These are phyloP conservation scores for Rubus idaeus DNA, from an alignment of 306 rosid genomes.

Conservation along the genomic window DNA sequence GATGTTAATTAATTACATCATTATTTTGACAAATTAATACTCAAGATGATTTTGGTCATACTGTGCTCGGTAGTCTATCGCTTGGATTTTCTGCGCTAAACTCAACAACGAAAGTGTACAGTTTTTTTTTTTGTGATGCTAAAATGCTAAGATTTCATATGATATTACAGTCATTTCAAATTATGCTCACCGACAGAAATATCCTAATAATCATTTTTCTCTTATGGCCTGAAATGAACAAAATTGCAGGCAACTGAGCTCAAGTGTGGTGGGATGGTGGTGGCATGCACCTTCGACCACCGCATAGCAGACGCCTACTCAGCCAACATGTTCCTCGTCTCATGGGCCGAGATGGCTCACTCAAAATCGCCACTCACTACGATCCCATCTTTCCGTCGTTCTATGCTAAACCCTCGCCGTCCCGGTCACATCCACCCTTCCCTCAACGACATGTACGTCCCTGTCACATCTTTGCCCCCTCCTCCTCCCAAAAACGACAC, in stretches of 20 bases:
- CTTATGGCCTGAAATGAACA: not conserved
- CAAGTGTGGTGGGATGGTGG: conserved; percentile 70
- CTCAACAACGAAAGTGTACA: too few species aligned
- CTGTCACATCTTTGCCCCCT: conserved; percentile 41
- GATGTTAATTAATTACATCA: too few species aligned
- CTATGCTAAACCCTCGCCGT: conserved; percentile 29
- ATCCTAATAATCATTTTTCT: not conserved
- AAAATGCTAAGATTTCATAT: too few species aligned
- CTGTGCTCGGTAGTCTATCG: too few species aligned
- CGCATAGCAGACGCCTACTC: conserved; percentile 80
- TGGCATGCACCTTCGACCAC: conserved; percentile 79
- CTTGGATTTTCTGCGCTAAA: too few species aligned
- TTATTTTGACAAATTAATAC: too few species aligned
- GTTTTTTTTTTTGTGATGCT: not conserved
- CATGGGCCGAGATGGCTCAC: conserved; percentile 69
- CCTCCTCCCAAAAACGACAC: conserved; percentile 7
- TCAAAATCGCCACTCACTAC: conserved; percentile 14
- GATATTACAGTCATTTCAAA: not conserved
- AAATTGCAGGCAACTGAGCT: conserved; percentile 54
- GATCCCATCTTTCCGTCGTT: conserved; percentile 16
- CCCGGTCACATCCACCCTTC: conserved; percentile 45
- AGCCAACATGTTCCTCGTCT: conserved; percentile 64
- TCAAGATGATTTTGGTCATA: too few species aligned
- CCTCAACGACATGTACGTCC: conserved; percentile 50
- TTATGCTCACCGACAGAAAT: not conserved